Base-by-base conservation (phyloP, 1,284 basidiomycete species). In the Rhodotorula sp. region DNA sequence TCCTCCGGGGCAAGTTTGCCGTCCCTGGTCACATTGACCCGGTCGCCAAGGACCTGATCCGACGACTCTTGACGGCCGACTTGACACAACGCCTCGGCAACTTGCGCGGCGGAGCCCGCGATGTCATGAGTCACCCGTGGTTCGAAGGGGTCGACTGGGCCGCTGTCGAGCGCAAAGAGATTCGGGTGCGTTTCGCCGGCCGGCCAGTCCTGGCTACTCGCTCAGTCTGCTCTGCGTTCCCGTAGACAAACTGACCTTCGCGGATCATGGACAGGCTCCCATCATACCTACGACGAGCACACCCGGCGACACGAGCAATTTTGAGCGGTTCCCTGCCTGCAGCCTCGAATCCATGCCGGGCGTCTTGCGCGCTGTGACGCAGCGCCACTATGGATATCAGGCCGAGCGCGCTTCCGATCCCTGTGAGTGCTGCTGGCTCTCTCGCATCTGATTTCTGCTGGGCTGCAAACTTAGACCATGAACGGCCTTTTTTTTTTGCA, bases 101-200 rank as follows among this genome's bases (percentile, higher is more conserved):
- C 66, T 61, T 79, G 45, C 73, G 71, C 33, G 72, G 70, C 48
- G 79, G 78, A 30, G 73, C 74, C 8, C 15, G 42, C 33, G 79
- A 79, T 59, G 71, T 79, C 49, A 78, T 75, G 71, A 68, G 68
- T 44, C 78, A 79, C 66, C 73, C 65, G 7, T 79, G 78, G 78
- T 79, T 79, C 61, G 74, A 77, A 56, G 78, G 78, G 15, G 77
- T 79, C 17, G 77, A 79, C 48, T 79, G 78, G 78, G 64, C 68
- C 17, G 66, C 72, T 6, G 74, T 79, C 24, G 63, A 64, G 30
- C 59, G 72, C 10, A 72, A 77, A 65, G 62, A 70, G 37, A 79
- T 79, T 45, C 66, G 67, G 10, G 76, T 77, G 33, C 61, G 70
- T 42, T 33, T 5, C 58, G 33, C 8, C 8, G 33, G 33, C 33